A percentile compares a stretch with the other conserved stretches of the same genome.
These are phyloP conservation scores for Leptosphaerulina australis DNA, from an alignment of 2,329 filamentous ascomycete species.

Conservation along the genomic window DNA sequence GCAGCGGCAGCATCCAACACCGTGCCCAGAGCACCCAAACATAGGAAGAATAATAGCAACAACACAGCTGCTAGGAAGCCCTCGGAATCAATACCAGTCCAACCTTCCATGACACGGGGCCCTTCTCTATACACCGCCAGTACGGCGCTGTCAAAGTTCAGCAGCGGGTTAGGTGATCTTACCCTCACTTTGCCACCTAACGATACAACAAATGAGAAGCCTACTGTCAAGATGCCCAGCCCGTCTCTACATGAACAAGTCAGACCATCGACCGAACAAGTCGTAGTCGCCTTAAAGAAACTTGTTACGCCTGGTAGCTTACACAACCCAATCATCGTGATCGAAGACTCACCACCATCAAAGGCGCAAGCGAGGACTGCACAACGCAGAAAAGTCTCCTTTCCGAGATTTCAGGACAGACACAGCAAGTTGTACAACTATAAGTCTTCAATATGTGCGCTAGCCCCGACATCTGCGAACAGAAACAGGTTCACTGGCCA, in stretches of 20 bases:
- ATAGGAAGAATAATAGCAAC: neutral
- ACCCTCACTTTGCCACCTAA: conserved; percentile 21
- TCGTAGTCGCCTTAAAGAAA: neutral
- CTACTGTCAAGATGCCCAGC: too few relatives aligned
- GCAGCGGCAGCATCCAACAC: neutral
- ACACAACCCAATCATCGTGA: conserved; percentile 34
- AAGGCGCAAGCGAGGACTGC: conserved; percentile 1
- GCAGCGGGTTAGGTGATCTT: conserved; percentile 6
- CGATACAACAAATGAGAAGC: neutral
- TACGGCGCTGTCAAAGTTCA: neutral
- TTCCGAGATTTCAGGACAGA: conserved; percentile 22
- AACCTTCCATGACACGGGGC: neutral
- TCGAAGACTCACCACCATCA: conserved; percentile 20
- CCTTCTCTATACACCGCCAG: neutral
- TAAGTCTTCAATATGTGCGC: conserved; percentile 4
- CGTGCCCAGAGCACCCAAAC: neutral
- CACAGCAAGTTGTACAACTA: conserved; percentile 19
- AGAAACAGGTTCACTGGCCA: conserved; percentile 23
- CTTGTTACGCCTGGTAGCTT: conserved; percentile 19
- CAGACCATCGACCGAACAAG: neutral
- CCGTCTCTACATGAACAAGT: neutral
- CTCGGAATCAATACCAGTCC: neutral
- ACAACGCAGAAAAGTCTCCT: neutral
- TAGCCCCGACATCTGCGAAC: conserved; percentile 12
- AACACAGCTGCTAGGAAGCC: neutral